phyloP scores from a whole-genome alignment of 2,329 filamentous ascomycete genomes.

The Coniochaeta hoffmannii region DNA sequence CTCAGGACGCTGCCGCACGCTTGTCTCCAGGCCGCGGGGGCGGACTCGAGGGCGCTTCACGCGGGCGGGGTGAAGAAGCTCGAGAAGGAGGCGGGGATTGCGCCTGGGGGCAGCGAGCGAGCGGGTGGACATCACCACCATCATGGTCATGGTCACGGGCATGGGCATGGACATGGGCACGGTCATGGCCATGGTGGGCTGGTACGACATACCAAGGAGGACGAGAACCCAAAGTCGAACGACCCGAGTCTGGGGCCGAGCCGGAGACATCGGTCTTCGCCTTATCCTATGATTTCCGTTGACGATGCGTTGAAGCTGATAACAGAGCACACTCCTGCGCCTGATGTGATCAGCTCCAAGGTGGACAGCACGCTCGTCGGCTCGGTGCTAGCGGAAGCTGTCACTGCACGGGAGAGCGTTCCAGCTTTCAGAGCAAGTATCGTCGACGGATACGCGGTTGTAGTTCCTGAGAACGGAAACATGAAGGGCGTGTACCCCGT shows the following conservation, averaged over 20 bases:
- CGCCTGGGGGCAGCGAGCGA: conserved; percentile 15
- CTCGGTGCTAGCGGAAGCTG: conserved; percentile 73
- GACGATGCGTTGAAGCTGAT: conserved; percentile 72
- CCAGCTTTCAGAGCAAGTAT: conserved; percentile 94
- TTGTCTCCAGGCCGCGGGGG: conserved; percentile 81
- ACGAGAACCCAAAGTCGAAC: conserved; percentile 50
- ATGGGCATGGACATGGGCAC: conserved; percentile 48
- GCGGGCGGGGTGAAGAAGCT: conserved; percentile 74
- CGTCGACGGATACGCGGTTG: conserved; percentile 90
- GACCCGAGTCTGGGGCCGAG: conserved; percentile 55
- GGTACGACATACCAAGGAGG: conserved; percentile 64
- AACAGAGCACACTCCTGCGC: conserved; percentile 60
- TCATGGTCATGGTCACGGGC: conserved; percentile 46
- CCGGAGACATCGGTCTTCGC: conserved; percentile 72
- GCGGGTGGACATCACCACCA: conserved; percentile 38
- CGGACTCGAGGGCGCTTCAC: conserved; percentile 73
- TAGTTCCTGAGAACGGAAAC: conserved; percentile 53
- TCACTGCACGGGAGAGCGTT: conserved; percentile 73
- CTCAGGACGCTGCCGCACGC: conserved; percentile 90
- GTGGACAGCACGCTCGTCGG: conserved; percentile 65
- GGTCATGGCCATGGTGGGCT: conserved; percentile 56
- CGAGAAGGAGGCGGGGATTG: conserved; percentile 71
- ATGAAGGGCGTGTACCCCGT: conserved; percentile 82
- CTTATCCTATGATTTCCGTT: conserved; percentile 87
- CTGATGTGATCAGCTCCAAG: conserved; percentile 46